Conservation (phyloP, 2,329 filamentous ascomycete genomes). For the Tolypocladium inflatum region DNA sequence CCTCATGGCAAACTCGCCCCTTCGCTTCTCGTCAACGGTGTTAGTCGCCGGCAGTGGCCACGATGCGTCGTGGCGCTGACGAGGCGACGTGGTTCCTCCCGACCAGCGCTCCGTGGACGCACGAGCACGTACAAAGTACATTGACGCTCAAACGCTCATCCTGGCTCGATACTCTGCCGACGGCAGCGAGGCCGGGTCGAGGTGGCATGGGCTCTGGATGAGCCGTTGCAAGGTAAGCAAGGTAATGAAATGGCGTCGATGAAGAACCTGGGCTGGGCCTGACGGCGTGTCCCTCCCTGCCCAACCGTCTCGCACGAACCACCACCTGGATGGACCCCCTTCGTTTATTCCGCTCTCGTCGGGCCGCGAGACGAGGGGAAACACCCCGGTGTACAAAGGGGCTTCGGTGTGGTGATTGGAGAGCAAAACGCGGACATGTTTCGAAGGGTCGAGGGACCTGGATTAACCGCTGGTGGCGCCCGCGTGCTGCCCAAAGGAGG, state of each 20-base stretch:
- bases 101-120: neutral
- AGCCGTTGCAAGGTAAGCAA: neutral
- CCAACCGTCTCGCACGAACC: neutral
- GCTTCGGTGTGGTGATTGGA: neutral
- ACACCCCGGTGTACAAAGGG: neutral
- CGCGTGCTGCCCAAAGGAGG: neutral
- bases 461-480: neutral
- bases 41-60: neutral
- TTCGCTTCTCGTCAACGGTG: neutral
- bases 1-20: neutral
- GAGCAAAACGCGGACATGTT: neutral
- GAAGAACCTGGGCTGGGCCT: neutral
- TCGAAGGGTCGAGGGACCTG: neutral
- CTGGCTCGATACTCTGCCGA: neutral
- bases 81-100: neutral
- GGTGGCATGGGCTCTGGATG: neutral
- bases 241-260: neutral
- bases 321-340: neutral
- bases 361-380: neutral
- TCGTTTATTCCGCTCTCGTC: neutral
- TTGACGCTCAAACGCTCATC: neutral
- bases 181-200: neutral
- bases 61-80: neutral
- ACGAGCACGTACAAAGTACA: neutral
- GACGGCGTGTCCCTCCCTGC: neutral